Evolutionary conservation across 495 filamentous ascomycete genomes (phyloP).

Genomic region (Evansstolkia leycettana): DNA sequence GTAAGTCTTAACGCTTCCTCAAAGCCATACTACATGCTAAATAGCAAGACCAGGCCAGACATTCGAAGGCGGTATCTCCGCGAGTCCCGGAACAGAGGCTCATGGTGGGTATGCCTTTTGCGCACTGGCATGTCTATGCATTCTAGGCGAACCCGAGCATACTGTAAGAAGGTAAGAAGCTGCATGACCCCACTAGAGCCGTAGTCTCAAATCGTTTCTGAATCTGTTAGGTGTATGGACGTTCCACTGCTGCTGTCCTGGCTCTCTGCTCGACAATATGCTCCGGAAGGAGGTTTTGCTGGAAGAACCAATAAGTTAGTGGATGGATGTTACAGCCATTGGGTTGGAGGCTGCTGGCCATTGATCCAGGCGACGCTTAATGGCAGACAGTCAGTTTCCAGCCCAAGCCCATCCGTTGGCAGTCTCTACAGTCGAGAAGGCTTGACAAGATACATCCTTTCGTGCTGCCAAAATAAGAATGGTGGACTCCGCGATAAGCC

Average conservation of each 20-base stretch:
- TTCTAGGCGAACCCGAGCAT: conserved; percentile 63
- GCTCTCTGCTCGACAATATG: conserved; percentile 80
- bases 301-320: conserved; percentile 97
- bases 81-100: conserved; percentile 69
- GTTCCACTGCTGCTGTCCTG: conserved; percentile 66
- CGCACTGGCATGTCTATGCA: conserved; percentile 72
- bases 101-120: conserved; percentile 98
- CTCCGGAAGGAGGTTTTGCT: conserved; percentile 81
- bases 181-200: neutral
- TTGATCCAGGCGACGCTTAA: conserved; percentile 70
- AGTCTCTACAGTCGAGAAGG: conserved; percentile 74
- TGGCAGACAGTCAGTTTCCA: conserved; percentile 24
- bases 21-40: conserved; percentile 3
- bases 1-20: conserved; percentile 35
- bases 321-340: conserved; percentile 95
- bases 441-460: conserved; percentile 74
- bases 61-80: conserved; percentile 85
- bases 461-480: conserved; percentile 65
- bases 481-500: conserved; percentile 94
- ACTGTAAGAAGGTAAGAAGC: conserved; percentile 49
- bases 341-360: conserved; percentile 92
- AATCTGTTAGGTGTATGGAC: conserved; percentile 54
- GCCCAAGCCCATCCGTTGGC: conserved; percentile 12
- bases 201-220: conserved; percentile 8
- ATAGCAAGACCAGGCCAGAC: conserved; percentile 56